Conservation (phyloP, 805 yeast species). For the Teunomyces funiuensis region DNA sequence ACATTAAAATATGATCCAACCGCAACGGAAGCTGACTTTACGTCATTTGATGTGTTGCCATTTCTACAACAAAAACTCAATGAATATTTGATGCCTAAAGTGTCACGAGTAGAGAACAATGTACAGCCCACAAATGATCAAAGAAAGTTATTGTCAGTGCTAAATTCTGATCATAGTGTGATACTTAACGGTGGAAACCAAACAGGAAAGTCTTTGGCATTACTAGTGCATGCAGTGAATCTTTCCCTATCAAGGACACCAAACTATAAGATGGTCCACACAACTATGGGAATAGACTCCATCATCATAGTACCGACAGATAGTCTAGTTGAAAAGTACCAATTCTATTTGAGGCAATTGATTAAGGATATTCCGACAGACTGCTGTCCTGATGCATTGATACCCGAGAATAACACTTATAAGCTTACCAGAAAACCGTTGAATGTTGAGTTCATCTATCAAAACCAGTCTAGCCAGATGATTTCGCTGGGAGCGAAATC, state of each 20-base stretch:
- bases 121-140: constrained; percentile 21
- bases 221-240: constrained; percentile 20
- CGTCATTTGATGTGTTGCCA: constrained; percentile 22
- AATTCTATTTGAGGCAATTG: constrained; percentile 10
- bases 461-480: neutral
- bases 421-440: constrained; percentile 18
- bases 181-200: constrained; percentile 13
- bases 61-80: constrained; percentile 22
- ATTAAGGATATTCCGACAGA: constrained; percentile 18
- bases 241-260: constrained; percentile 19
- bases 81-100: constrained; percentile 9
- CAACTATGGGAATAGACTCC: constrained; percentile 14
- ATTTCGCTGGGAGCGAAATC: neutral
- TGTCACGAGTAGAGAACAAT: constrained; percentile 9
- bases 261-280: constrained; percentile 13
- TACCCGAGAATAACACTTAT: constrained; percentile 9
- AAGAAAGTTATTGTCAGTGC: constrained; percentile 16
- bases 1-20: constrained; percentile 11
- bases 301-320: constrained; percentile 27
- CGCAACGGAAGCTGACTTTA: constrained; percentile 15
- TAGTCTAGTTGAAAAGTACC: constrained; percentile 19
- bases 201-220: constrained; percentile 22
- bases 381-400: constrained; percentile 23
- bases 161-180: constrained; percentile 17
- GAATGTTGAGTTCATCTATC: constrained; percentile 13